Base-by-base conservation (phyloP, 768 basidiomycete species). In the Russula sp. region DNA sequence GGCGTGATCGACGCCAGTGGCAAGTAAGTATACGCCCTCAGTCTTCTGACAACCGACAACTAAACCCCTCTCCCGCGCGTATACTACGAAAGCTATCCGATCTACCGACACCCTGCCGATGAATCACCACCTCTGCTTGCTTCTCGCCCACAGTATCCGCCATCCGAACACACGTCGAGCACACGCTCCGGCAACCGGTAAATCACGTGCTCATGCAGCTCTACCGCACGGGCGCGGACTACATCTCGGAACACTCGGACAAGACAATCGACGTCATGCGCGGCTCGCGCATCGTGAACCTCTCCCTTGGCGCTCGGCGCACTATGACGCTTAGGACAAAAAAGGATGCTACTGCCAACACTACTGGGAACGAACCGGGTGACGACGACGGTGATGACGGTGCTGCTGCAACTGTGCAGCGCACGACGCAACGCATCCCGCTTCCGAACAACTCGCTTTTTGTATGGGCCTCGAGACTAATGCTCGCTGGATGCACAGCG, bases 161-260 rank as follows among this genome's bases (percentile, higher is more conserved):
- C 28, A 91, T 93, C 66, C 86, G 84, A 5, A 75, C 80, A 40
- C 79, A 82, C 57, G 87, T 89, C 30, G 83, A 91, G 69, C 74
- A 77, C 59, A 79, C 79, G 5, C 73, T 86, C 14, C 69, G 76
- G 28, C 89, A 90, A 62, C 86, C 85, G 0, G 83, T 92, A 6
- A 93, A 93, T 70, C 90, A 93, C 69, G 90, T 89, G 54, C 81
- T 93, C 34, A 90, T 92, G 56, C 91, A 92, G 70, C 80, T 84
- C 71, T 92, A 92, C 72, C 88, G 90, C 62, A 81, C 80, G 14
- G 91, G 90, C 6, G 83, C 82, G 32, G 91, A 92, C 74, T 89
- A 87, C 74, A 92, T 92, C 66, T 91, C 90, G 0, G 90, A 92
- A 69, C 90, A 93, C 73, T 89, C 88, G 0, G 90, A 93, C 74